A percentile compares a stretch with the other conserved stretches of the same genome.
Evolutionary conservation across 768 basidiomycete genomes (phyloP).

Genomic region (Roridomyces roridus): DNA sequence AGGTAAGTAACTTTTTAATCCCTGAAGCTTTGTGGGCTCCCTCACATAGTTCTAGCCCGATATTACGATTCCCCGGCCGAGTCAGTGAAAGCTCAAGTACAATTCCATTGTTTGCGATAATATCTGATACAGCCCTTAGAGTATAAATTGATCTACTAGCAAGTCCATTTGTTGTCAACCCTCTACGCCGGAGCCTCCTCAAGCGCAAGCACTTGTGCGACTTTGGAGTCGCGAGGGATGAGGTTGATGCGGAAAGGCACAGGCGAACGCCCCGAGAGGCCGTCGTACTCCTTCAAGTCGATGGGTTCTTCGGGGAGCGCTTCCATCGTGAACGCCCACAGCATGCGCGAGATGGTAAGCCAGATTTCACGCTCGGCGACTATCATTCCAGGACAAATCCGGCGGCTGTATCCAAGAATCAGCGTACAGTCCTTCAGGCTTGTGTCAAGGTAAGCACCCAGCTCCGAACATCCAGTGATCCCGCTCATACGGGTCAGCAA

Average conservation of each 20-base stretch:
- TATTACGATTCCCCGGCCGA: no score
- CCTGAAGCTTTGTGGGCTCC: no score
- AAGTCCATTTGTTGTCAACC: no score
- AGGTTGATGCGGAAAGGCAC: neutral
- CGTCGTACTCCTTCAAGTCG: neutral
- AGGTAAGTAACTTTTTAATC: no score
- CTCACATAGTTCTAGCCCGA: no score
- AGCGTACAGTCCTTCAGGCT: neutral
- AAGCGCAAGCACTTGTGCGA: neutral
- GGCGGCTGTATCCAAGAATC: constrained; percentile 29
- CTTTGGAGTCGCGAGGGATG: neutral
- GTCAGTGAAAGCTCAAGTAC: no score
- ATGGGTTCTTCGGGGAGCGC: neutral
- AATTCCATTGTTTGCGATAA: no score
- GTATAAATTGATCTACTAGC: no score
- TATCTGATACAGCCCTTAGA: no score
- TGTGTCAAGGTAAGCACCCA: constrained; percentile 38
- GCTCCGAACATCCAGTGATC: constrained; percentile 60
- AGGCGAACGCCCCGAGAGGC: neutral
- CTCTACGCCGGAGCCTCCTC: neutral
- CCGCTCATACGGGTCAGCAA: constrained; percentile 46
- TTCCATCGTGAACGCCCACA: constrained; percentile 48
- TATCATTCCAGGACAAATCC: constrained; percentile 51
- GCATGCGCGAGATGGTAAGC: constrained; percentile 50
- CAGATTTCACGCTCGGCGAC: constrained; percentile 54